Evolutionary conservation across 768 basidiomycete species (phyloP).

Genomic region (Coprinopsis cinerea): DNA sequence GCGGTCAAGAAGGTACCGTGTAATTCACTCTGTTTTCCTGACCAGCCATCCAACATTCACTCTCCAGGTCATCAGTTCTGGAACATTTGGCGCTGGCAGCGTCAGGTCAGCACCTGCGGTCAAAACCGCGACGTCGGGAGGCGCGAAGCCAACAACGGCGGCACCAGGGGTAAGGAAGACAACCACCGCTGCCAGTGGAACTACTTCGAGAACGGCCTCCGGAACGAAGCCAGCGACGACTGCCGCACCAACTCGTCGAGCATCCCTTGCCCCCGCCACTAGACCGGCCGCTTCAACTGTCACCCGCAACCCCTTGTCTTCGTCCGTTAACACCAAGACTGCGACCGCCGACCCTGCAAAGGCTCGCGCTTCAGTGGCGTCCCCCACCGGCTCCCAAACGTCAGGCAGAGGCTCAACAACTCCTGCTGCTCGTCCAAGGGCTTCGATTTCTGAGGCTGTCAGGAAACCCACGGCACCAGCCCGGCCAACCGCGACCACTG

Average conservation of each 20-base stretch:
- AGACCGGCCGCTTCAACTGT: conserved; percentile 28
- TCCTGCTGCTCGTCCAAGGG: conserved; percentile 49
- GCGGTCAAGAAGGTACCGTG: conserved; percentile 60
- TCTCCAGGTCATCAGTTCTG: conserved; percentile 54
- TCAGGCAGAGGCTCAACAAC: conserved; percentile 39
- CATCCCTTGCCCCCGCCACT: conserved; percentile 39
- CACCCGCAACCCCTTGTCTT: conserved; percentile 31
- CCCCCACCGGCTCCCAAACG: conserved; percentile 46
- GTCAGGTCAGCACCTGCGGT: conserved; percentile 35
- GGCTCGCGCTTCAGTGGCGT: conserved; percentile 45
- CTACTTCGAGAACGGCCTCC: conserved; percentile 34
- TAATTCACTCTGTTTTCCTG: conserved; percentile 8
- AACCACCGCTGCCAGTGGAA: conserved; percentile 27
- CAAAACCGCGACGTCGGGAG: conserved; percentile 20
- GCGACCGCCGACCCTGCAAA: conserved; percentile 24
- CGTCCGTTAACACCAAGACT: conserved; percentile 33
- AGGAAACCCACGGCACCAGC: conserved; percentile 35
- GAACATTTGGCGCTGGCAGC: conserved; percentile 57
- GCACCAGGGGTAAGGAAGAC: conserved; percentile 32
- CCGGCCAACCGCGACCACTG: conserved; percentile 21
- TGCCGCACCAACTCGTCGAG: conserved; percentile 33
- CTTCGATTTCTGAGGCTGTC: conserved; percentile 60
- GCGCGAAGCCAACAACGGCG: conserved; percentile 30
- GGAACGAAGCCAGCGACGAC: conserved; percentile 28
- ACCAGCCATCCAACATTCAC: neutral